Evolutionary conservation across 352 stramenopile genomes (phyloP).

Genomic region (Sclerospora graminicola): DNA sequence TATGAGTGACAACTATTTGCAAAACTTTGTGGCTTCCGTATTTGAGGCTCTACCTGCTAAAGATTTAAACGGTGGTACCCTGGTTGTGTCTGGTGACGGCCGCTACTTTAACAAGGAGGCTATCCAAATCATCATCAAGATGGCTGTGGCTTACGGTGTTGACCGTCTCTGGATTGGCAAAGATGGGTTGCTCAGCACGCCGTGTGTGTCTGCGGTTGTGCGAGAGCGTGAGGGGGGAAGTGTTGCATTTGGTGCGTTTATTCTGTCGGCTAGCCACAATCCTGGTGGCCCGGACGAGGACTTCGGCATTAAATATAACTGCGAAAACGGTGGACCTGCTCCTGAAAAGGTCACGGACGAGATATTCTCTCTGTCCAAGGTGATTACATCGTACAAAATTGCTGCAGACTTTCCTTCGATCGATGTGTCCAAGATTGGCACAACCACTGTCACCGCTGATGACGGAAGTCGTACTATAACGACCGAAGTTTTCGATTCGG

Average conservation of each 20-base stretch:
- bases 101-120: constrained; percentile 89
- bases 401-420: constrained; percentile 72
- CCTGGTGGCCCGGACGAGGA: constrained; percentile 96
- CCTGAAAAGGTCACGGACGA: constrained; percentile 95
- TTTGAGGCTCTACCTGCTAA: constrained; percentile 94
- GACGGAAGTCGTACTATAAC: constrained; percentile 87
- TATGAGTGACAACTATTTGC: constrained; percentile 96
- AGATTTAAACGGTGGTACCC: constrained; percentile 90
- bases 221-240: constrained; percentile 89
- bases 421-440: constrained; percentile 61
- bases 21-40: constrained; percentile 97
- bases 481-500: constrained; percentile 96
- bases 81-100: constrained; percentile 95
- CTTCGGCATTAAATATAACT: constrained; percentile 99
- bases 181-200: constrained; percentile 94
- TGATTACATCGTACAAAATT: constrained; percentile 93
- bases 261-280: constrained; percentile 98
- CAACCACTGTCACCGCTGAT: constrained; percentile 64
- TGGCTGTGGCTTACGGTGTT: constrained; percentile 95
- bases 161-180: constrained; percentile 93
- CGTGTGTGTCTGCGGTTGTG: constrained; percentile 95
- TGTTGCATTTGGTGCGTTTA: constrained; percentile 92
- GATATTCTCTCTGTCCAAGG: constrained; percentile 93
- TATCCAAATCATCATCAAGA: constrained; percentile 95
- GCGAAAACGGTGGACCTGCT: constrained; percentile 94